Evolutionary conservation across 164 flowering plant species (phyloP), one percentile per base, ranked within the genome.

Genomic region (Piper longum): DNA sequence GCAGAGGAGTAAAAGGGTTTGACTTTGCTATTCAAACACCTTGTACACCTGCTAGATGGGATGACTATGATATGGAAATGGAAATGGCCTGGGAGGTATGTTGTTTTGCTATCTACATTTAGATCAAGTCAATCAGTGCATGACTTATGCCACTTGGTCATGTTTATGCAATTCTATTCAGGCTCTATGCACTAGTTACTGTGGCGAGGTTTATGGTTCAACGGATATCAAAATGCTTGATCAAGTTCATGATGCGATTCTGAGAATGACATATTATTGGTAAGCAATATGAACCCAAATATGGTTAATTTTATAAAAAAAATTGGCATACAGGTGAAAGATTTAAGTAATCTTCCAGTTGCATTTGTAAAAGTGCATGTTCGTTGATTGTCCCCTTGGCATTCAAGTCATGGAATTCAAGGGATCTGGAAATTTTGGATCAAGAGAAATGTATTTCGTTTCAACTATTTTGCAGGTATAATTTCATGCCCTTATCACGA

Each of bases 201-300:
- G 95, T 69, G 89, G 95, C 41, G 96, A 93, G 65, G 77, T 74
- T 41, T 85, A 82, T 69, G 97, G 95, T 9, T 84, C 95, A 16
- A 81, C 87, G 48, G 92, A 90, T 63, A 67, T 79, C 54, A 63
- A 65, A 65, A 64, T 67, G 62, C 95, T 93, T 43, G 91, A 87
- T 71, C 85, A 75, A 66, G 87, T 87, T 60, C 75, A 82, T 67
- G 80, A 85, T 59, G 84, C 87, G 69, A 90, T 93, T 63, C 66
- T 93, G 64, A 79, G 88, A 79, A 82, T 93, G 95, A 76, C 97
- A 56, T 90, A 85, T 73, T 90, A 93, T 81, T 93, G 99, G 99
- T 90, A 78, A 72, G 40, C 26, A 19, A 7, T 56, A 52, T n/a
- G 40, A 9, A 26, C 41, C 42, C 18, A 19, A 54, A 63, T 48